Evolutionary conservation across 306 rosid species (phyloP), one percentile per base, ranked within the genome.

Genomic region (Sicyos baderoa): DNA sequence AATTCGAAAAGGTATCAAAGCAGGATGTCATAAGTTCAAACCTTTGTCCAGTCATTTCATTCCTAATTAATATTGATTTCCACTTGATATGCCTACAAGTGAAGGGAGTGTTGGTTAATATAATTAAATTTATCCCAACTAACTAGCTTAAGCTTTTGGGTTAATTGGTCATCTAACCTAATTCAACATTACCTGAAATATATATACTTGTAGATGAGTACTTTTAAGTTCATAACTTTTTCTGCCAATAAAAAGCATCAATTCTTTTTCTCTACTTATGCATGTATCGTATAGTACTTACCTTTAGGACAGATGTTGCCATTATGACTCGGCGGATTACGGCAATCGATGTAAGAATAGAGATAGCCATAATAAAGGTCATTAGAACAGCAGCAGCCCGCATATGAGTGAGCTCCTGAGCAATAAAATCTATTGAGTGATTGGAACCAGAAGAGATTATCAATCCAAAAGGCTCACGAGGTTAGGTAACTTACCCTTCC

Each of bases 231-330:
- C n/a, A 29, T 27, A 8, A 59, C 15, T 14, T 14, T 59, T 29
- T 6, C 65, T 29, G 65, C 65, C 19, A 59, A 57, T 11, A 27
- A 2, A 21, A 56, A 19, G 13, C 48, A 63, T 25, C 58, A 9
- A 11, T 11, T 60, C 6, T 11, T 37, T 29, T 55, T 25, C 21
- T 35, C 58, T 19, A 68, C 37, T 1, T 16, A 61, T 17, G 22
- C 51, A 40, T n/a, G 56, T 66, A 75, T 48, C 69, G 37, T 50
- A 75, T 75, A 44, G 18, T 47, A 74, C 97, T 88, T 82, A 75
- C 99, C 97, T 88, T 93, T 0, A 93, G 94, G 58, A 93, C 99
- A 75, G 99, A 90, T 68, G 99, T 90, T 64, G 97, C 99, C 99
- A 93, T 86, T 75, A 93, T 92, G 78, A 93, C 88, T 42, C 99